Evolutionary conservation across 1,284 basidiomycete genomes (phyloP), one percentile per base, ranked within the genome.

Genomic region (Cerioporus squamosus): DNA sequence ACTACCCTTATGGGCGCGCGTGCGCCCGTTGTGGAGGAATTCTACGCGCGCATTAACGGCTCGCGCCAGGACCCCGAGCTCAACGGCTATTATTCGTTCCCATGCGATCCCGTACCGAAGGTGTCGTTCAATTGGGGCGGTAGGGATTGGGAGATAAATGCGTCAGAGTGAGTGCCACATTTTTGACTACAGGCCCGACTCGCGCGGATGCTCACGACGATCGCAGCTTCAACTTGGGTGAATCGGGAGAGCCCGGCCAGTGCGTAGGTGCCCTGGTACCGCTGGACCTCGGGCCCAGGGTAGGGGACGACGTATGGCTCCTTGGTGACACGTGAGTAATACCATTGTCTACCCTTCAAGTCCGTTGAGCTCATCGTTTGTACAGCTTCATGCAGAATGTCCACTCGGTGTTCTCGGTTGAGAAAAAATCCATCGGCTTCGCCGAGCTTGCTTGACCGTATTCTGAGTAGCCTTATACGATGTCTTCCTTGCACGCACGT

Each of bases 1-100:
- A 80, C 82, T 15, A 81, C 81, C 48, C 65, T 84, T 57, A 75
- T 86, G 67, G 66, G 81, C 1, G 83, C 81, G 31, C 78, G 79
- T 47, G 66, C 74, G 1, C 60, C 74, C 26, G 72, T 77, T 36
- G 78, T 82, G 10, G 71, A 70, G 18, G 55, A 63, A 33, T 72
- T 85, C 55, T 85, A 82, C 67, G 65, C 62, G 17, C 52, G 66
- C 22, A 79, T 85, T 46, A 71, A 72, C 14, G 79, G 80, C 42
- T 67, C 80, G 47, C 68, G 20, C 3, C 43, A 72, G 52, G 74
- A 74, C 18, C 64, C 68, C 3, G 36, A 55, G 10, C 66, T 68
- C 15, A 56, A 79, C 22, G 33, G 33, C 33, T 74, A 70, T 68
- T 79, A 74, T 59, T 55, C 65, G 17, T 66, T 81, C 51, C 78